Base-by-base conservation (phyloP, 2,329 filamentous ascomycete species). In the Teratosphaeria epicoccoides region DNA sequence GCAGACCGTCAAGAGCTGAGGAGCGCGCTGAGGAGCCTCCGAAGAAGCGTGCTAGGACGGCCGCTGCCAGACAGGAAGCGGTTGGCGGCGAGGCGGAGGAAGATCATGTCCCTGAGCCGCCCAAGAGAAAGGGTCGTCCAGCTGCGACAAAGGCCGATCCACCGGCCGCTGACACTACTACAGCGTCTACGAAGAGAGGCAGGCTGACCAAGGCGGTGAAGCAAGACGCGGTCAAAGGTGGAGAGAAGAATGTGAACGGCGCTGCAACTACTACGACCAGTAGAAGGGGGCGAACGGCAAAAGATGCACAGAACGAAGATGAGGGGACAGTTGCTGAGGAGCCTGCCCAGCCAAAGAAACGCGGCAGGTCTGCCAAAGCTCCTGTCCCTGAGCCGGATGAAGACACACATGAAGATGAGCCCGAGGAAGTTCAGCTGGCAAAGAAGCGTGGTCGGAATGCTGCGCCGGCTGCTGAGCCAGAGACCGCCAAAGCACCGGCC, bases 61-160 rank as follows among this genome's bases (percentile, higher is more conserved):
- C 57, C 14, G 52, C 59, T 37, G 25, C 48, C 17, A 22, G 37
- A 33, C 20, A 9, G 6, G 24, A 33, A 23, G 28, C 24, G 33
- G n/a, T 22, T 17, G n/a, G 20, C 10, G 33, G n/a, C 14, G 29
- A 23, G n/a, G 37, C 44, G 10, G 48, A 29, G 4, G 40, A 48
- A 4, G 53, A 55, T 9, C 46, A 49, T 4, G 49, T 45, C 20
- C 48, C 54, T 24, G 54, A 57, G 43, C 53, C 53, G 46, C 55
- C 61, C 11, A 65, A 63, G 54, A 63, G 58, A 54, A 60, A 59
- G 26, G 63, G 60, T 43, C 55, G 62, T 28, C 59, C 63, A 17
- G 37, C 49, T 24, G 12, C 33, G 33, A 40, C 3, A 6, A 40
- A 26, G 20, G 20, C 37, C 3, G 49, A 26, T 29, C 49, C 52